Evolutionary conservation across 345 rosid genomes (phyloP).

Genomic region (Rhodamnia argentea): DNA sequence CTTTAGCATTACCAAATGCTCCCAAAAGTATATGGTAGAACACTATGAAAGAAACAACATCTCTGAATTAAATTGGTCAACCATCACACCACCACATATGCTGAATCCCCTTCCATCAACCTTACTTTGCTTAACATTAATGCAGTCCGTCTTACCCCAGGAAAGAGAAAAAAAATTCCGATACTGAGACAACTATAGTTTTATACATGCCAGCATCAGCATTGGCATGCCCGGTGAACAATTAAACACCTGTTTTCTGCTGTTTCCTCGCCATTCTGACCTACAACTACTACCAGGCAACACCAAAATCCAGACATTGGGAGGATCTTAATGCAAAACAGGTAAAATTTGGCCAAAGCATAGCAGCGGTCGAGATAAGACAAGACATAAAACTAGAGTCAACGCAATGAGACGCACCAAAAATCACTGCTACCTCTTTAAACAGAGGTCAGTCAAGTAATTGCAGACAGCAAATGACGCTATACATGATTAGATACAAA

Average conservation of each 20-base stretch:
- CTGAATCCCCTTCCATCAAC: not conserved
- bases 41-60: not conserved
- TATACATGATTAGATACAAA: not conserved
- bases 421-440: not conserved
- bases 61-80: not conserved
- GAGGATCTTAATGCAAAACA: not conserved
- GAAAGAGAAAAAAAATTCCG: not conserved
- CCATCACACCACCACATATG: not conserved
- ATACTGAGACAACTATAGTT: not conserved
- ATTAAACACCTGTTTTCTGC: not conserved
- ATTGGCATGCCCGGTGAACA: not conserved
- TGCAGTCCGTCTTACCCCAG: constrained; percentile 12
- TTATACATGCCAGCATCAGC: not conserved
- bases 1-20: not conserved
- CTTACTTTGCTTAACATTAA: not conserved
- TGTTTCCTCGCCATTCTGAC: not conserved
- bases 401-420: not conserved
- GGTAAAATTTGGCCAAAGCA: not conserved
- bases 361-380: not conserved
- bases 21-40: not conserved
- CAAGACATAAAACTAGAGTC: not conserved
- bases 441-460: not conserved
- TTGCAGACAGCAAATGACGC: not conserved
- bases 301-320: not conserved
- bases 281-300: not conserved